Conservation (phyloP, 306 rosid species). For the Vicia sativa region DNA sequence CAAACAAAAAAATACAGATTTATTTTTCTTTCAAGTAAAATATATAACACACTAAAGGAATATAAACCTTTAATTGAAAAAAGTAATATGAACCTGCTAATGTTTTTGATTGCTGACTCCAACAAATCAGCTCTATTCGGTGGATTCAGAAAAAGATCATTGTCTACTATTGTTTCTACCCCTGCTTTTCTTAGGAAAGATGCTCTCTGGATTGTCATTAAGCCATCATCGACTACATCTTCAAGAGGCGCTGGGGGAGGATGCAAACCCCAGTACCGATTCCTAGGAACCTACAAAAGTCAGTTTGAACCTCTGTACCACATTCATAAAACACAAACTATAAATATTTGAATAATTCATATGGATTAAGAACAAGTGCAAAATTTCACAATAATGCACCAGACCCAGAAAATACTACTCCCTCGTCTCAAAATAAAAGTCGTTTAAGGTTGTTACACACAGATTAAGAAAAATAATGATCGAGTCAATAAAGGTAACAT, state of each 20-base stretch:
- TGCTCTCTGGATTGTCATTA: slow-evolving; percentile 90
- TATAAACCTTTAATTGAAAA: slow-evolving; percentile 49
- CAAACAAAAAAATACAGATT: not conserved
- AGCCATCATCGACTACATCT: slow-evolving; percentile 93
- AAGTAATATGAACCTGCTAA: slow-evolving; percentile 64
- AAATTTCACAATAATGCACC: slow-evolving; percentile 35
- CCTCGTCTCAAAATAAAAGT: too few relatives aligned
- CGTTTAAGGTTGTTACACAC: too few relatives aligned
- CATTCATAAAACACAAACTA: slow-evolving; percentile 45
- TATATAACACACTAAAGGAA: slow-evolving; percentile 27
- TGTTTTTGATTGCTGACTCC: slow-evolving; percentile 89
- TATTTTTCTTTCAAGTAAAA: slow-evolving; percentile 7
- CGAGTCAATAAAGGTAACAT: too few relatives aligned
- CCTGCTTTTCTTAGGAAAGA: slow-evolving; percentile 93
- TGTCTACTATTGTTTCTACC: slow-evolving; percentile 82
- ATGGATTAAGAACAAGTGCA: slow-evolving; percentile 30
- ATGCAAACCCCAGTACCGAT: slow-evolving; percentile 99
- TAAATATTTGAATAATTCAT: slow-evolving; percentile 42
- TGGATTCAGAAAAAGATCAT: slow-evolving; percentile 67
- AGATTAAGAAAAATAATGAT: too few relatives aligned
- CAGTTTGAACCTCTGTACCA: slow-evolving; percentile 51
- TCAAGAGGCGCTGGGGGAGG: slow-evolving; percentile 98
- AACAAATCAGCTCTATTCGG: slow-evolving; percentile 83
- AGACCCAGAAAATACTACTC: slow-evolving; percentile 35
- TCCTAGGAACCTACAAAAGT: slow-evolving; percentile 87